phyloP scores from a whole-genome alignment of 169 alveolate genomes.

The Plasmodium reichenowi region DNA sequence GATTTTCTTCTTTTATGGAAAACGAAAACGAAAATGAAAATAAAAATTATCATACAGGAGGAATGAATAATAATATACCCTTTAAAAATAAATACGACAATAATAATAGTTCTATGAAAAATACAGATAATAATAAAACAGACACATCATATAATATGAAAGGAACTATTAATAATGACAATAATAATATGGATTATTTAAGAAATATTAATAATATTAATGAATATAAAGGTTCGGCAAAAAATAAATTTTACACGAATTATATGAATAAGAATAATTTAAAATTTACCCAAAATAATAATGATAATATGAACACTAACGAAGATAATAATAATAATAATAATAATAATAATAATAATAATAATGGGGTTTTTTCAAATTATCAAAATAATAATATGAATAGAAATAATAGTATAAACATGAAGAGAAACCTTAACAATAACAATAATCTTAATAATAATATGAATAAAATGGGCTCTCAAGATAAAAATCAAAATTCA shows the following conservation, averaged over 20 bases:
- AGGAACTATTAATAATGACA: constrained; percentile 17
- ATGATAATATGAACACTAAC: not conserved
- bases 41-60: not conserved
- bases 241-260: constrained; percentile 1
- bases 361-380: not conserved
- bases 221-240: constrained; percentile 1
- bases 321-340: not conserved
- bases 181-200: not conserved
- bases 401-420: not conserved
- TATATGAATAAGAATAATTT: not conserved
- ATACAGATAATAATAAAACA: constrained; percentile 1
- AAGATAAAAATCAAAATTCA: not conserved
- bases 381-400: not conserved
- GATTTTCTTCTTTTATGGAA: constrained; percentile 18
- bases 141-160: constrained; percentile 11
- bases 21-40: constrained; percentile 3
- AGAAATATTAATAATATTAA: not conserved
- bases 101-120: constrained; percentile 14
- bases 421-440: not conserved
- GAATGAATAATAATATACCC: constrained; percentile 16
- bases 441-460: not conserved
- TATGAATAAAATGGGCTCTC: not conserved
- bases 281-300: not conserved
- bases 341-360: constrained; percentile 2
- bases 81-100: constrained; percentile 7